Evolutionary conservation across 306 rosid species (phyloP).

Genomic region (Prunus mongolica): DNA sequence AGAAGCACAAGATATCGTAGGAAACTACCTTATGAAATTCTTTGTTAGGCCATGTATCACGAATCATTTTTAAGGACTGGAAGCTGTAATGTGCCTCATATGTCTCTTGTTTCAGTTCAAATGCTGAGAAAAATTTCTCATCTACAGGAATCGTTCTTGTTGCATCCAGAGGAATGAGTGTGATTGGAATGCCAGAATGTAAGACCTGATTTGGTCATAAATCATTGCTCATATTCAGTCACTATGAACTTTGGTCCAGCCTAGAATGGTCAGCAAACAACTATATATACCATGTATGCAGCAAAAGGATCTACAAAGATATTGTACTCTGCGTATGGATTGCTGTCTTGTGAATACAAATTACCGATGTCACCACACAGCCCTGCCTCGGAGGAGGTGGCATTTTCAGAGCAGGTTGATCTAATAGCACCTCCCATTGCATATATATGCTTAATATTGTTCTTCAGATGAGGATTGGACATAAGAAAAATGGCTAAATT

Average conservation of each 20-base stretch:
- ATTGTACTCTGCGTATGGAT: constrained; percentile 88
- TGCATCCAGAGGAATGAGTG: constrained; percentile 69
- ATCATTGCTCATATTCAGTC: neutral
- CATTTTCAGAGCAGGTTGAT: constrained; percentile 57
- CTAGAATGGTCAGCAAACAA: neutral
- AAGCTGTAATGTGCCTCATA: constrained; percentile 55
- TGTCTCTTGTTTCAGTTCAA: constrained; percentile 43
- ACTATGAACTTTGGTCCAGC: neutral
- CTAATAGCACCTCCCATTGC: constrained; percentile 64
- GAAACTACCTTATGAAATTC: constrained; percentile 41
- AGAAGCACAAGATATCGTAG: neutral
- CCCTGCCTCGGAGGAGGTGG: constrained; percentile 45
- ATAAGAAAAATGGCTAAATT: constrained; percentile 56
- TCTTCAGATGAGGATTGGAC: constrained; percentile 53
- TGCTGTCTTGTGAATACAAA: constrained; percentile 49
- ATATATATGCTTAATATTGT: constrained; percentile 57
- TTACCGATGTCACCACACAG: constrained; percentile 83
- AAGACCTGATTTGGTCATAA: constrained; percentile 36
- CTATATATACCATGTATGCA: constrained; percentile 34
- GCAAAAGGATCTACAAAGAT: constrained; percentile 91
- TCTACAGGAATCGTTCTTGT: constrained; percentile 52
- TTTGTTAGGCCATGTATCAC: constrained; percentile 48
- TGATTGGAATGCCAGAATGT: constrained; percentile 60
- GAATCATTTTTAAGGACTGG: constrained; percentile 57
- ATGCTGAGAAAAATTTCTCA: constrained; percentile 35